A percentile compares a stretch with the other conserved stretches of the same genome.
phyloP scores from a whole-genome alignment of 2,329 filamentous ascomycete genomes.

The Thermothelomyces thermophilus region DNA sequence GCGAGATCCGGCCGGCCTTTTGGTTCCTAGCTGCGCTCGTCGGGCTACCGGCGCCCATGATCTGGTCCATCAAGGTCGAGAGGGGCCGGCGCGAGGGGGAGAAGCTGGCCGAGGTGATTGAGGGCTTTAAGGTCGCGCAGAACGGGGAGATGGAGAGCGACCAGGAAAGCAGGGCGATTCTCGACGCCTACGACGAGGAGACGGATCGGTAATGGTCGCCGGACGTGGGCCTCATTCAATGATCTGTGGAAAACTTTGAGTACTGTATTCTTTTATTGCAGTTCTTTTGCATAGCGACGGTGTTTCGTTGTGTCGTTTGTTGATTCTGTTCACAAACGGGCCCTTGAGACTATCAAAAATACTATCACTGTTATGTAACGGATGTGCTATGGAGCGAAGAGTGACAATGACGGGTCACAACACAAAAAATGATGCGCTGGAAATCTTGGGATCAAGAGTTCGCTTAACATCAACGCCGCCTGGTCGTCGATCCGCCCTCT shows the following conservation, averaged over 20 bases:
- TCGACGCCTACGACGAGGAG: slow-evolving; percentile 33
- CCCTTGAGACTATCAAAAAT: too few relatives aligned
- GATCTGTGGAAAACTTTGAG: too few relatives aligned
- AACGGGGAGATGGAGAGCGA: slow-evolving; percentile 19
- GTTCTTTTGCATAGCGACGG: slow-evolving; percentile 27
- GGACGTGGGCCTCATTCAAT: background rate
- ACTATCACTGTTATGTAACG: too few relatives aligned
- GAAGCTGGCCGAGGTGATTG: slow-evolving; percentile 54
- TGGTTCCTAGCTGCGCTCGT: slow-evolving; percentile 87
- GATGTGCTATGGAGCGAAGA: too few relatives aligned
- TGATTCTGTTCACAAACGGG: too few relatives aligned
- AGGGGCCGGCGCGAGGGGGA: slow-evolving; percentile 64
- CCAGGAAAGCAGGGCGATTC: slow-evolving; percentile 32
- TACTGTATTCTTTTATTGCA: too few relatives aligned
- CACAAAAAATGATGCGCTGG: too few relatives aligned
- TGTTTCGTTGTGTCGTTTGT: too few relatives aligned
- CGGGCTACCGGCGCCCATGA: slow-evolving; percentile 73
- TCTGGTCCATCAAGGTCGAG: slow-evolving; percentile 80
- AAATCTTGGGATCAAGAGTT: too few relatives aligned
- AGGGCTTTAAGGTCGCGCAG: slow-evolving; percentile 39
- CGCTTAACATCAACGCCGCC: too few relatives aligned
- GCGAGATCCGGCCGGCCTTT: slow-evolving; percentile 79
- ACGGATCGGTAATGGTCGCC: slow-evolving; percentile 8
- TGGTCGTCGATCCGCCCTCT: too few relatives aligned
- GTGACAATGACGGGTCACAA: too few relatives aligned